Conservation (phyloP, 371 early-diverging fungal species). For the Rhizopus stolonifer region DNA sequence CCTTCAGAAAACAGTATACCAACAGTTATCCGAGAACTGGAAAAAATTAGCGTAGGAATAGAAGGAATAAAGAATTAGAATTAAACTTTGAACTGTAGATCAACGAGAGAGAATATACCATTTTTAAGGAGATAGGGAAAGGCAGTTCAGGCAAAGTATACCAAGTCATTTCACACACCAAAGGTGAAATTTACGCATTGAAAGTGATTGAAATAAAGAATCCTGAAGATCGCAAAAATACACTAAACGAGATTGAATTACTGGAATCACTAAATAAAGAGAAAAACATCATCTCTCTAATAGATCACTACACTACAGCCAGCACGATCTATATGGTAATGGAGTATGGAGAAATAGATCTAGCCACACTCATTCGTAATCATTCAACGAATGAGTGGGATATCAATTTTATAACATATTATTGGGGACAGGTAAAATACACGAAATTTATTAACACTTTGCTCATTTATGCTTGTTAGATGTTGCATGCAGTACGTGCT, state of each 20-base stretch:
- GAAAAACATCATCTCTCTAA: slow-evolving; percentile 73
- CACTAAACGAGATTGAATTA: slow-evolving; percentile 82
- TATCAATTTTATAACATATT: slow-evolving; percentile 72
- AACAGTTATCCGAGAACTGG: neutral
- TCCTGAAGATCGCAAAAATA: slow-evolving; percentile 68
- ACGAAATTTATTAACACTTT: slow-evolving; percentile 2
- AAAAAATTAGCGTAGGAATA: neutral
- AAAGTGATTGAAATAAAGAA: slow-evolving; percentile 81
- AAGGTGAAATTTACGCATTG: slow-evolving; percentile 77
- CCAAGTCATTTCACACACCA: slow-evolving; percentile 69
- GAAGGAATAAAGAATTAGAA: neutral
- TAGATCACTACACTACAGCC: slow-evolving; percentile 73
- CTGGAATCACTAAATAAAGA: slow-evolving; percentile 65
- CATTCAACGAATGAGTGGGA: slow-evolving; percentile 58
- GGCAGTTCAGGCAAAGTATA: slow-evolving; percentile 93
- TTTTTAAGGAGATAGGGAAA: slow-evolving; percentile 64
- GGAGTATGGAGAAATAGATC: slow-evolving; percentile 95
- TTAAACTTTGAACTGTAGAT: neutral
- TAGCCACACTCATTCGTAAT: slow-evolving; percentile 69
- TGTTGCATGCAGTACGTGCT: slow-evolving; percentile 88
- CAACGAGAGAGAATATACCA: slow-evolving; percentile 12
- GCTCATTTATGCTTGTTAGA: slow-evolving; percentile 46
- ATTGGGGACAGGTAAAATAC: slow-evolving; percentile 77
- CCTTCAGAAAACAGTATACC: neutral
- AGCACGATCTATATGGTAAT: slow-evolving; percentile 50